Conservation (phyloP, 495 filamentous ascomycete species). For the Geoglossum glabrum region DNA sequence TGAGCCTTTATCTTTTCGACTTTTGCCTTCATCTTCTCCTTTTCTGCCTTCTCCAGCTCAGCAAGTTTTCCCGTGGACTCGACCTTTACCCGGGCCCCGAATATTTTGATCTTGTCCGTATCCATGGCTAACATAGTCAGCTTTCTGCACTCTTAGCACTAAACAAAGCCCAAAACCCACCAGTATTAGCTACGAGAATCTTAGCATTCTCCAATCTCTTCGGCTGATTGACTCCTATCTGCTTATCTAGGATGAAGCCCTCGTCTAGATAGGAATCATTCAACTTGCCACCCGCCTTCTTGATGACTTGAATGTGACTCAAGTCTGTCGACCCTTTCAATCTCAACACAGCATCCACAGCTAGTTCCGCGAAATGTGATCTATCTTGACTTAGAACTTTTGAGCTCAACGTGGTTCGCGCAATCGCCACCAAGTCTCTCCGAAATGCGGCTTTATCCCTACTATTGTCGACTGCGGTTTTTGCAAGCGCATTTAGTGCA, state of each 20-base stretch:
- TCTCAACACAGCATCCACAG: slow-evolving; percentile 80
- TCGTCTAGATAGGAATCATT: slow-evolving; percentile 94
- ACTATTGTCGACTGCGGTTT: slow-evolving; percentile 74
- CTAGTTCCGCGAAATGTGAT: slow-evolving; percentile 75
- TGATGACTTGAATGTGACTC: slow-evolving; percentile 97
- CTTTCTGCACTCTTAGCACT: not conserved
- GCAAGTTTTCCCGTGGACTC: slow-evolving; percentile 88
- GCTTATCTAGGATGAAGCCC: slow-evolving; percentile 97
- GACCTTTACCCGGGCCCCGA: slow-evolving; percentile 87
- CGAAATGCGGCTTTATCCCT: slow-evolving; percentile 63
- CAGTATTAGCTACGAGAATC: slow-evolving; percentile 87
- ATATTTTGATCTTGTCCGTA: slow-evolving; percentile 99
- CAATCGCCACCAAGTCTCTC: slow-evolving; percentile 76
- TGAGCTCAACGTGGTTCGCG: slow-evolving; percentile 90
- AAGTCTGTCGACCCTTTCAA: slow-evolving; percentile 84
- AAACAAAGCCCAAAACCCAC: not conserved
- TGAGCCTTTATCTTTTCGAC: slow-evolving; percentile 97
- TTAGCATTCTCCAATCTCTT: slow-evolving; percentile 95
- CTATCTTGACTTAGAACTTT: slow-evolving; percentile 91
- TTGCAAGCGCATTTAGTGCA: slow-evolving; percentile 64
- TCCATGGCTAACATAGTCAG: slow-evolving; percentile 51
- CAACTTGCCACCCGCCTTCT: slow-evolving; percentile 95
- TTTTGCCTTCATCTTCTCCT: slow-evolving; percentile 98
- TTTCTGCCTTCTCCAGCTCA: slow-evolving; percentile 91
- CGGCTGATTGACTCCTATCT: slow-evolving; percentile 94